Base-by-base conservation (phyloP, 441 rosid genomes). In the Adansonia grandidieri region DNA sequence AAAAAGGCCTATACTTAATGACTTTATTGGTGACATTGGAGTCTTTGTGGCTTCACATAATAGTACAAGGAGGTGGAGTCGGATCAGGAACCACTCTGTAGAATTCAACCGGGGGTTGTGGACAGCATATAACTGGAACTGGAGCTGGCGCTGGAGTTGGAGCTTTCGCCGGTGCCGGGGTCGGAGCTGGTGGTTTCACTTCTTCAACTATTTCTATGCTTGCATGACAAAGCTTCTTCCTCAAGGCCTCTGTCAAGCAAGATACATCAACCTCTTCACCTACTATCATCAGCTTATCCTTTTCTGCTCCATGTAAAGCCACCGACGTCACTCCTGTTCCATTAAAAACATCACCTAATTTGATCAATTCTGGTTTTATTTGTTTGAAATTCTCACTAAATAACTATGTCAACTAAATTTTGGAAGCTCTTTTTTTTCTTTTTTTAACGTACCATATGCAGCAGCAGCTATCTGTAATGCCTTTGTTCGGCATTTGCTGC, bases 251-350 rank as follows among this genome's bases (percentile, higher is more conserved):
- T 0, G 78, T 58, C 13, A 86, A 65, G 3, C 61, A 10, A 0
- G 78, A 81, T 15, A 79, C 75, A 74, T 84, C 89, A 0, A 86
- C n/a, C 15, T 24, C 82, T 0, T 73, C 83, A 32, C 85, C 85
- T 0, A 19, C 15, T 58, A 81, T 78, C 65, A 67, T 62, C 47
- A 86, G 77, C 22, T 51, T 68, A 7, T 71, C 82, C 73, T 61
- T 72, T 0, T 83, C 82, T 1, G 71, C 28, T 24, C 82, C 81
- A 17, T 69, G 70, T 7, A 81, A 32, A 2, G 69, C 81, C 69
- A 65, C 81, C 1, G 84, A 83, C 20, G 69, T 71, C 13, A 85
- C 85, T 1, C 88, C 86, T 81, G 50, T 50, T 17, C 22, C 72
- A 20, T 5, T 2, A 1, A 40, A n/a, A n/a, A 15, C 50, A 65